Conservation (phyloP, 163 green algal species). For the Volvox carteri region DNA sequence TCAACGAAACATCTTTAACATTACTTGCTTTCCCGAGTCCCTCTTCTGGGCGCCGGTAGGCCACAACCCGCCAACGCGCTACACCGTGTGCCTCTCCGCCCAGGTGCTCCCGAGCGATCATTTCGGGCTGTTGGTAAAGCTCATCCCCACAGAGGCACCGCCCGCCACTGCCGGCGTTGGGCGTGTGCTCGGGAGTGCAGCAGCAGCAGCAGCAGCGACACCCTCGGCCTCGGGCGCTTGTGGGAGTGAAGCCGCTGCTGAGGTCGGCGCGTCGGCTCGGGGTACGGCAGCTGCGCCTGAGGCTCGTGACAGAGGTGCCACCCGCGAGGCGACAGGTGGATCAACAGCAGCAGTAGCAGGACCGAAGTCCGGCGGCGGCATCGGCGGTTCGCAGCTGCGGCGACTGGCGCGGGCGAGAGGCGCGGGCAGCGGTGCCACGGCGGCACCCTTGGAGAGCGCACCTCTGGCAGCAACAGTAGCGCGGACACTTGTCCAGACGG, state of each 20-base stretch:
- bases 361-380: no score
- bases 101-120: slow-evolving; percentile 60
- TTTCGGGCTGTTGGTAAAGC: slow-evolving; percentile 56
- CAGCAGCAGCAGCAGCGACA: not conserved
- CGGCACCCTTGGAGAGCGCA: not conserved
- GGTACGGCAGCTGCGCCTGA: not conserved
- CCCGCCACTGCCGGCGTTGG: not conserved
- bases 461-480: not conserved
- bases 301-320: not conserved
- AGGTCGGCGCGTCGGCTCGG: not conserved
- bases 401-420: not conserved
- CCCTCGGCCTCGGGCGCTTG: not conserved
- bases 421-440: not conserved
- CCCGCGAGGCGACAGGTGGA: not conserved
- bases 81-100: no score
- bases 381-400: no score
- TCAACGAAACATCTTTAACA: no score
- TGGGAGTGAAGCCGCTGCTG: not conserved
- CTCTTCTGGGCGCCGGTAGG: no score
- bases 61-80: no score
- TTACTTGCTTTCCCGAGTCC: no score
- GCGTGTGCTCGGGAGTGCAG: not conserved
- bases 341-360: not conserved
- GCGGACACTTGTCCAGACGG: no score
- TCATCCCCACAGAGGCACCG: not conserved